Evolutionary conservation across 1,284 basidiomycete species (phyloP).

Genomic region (Crucibulum parvulum): DNA sequence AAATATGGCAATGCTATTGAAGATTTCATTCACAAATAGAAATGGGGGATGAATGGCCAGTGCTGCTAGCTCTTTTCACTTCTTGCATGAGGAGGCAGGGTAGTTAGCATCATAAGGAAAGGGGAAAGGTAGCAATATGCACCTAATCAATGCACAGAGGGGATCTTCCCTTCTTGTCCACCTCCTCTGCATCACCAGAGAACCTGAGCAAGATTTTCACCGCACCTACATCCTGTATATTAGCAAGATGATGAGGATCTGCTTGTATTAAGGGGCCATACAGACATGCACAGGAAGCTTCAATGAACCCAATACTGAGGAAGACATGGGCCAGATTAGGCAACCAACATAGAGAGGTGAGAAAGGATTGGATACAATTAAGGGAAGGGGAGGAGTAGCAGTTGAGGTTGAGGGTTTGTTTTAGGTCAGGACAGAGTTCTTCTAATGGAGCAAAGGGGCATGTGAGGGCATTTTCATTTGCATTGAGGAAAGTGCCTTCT

Average conservation of each 20-base stretch:
- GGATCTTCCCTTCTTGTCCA: no score
- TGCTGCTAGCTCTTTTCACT: no score
- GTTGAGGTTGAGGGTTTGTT: conserved; percentile 65
- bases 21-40: no score
- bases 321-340: conserved; percentile 81
- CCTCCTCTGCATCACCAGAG: no score
- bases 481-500: conserved; percentile 74
- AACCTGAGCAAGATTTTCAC: conserved; percentile 69
- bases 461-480: conserved; percentile 90
- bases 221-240: conserved; percentile 99
- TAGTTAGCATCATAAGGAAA: no score
- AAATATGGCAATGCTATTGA: no score
- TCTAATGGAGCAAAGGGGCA: conserved; percentile 68
- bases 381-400: conserved; percentile 90
- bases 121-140: no score
- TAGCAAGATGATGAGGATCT: conserved; percentile 88
- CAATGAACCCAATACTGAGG: conserved; percentile 96
- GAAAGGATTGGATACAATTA: conserved; percentile 78
- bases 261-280: conserved; percentile 84
- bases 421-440: conserved; percentile 9
- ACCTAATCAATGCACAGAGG: no score
- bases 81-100: no score
- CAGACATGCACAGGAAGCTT: conserved; percentile 92
- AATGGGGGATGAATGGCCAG: no score
- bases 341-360: conserved; percentile 77